Base-by-base conservation (phyloP, 2,329 filamentous ascomycete genomes). In the Gremmenia infestans region DNA sequence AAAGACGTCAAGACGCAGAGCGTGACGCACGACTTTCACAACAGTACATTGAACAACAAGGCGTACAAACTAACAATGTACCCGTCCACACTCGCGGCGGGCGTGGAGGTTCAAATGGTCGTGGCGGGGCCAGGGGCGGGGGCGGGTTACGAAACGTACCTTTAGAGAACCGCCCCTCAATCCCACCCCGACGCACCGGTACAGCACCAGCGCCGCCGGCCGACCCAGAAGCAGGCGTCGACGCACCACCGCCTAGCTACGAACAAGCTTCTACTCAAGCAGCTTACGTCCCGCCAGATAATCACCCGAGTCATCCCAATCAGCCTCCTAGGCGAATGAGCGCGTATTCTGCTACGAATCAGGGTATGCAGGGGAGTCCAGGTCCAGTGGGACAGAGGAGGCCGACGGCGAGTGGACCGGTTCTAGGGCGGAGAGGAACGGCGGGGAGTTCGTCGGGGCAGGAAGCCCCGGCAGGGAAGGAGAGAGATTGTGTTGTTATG, bases 11-110 rank as follows among this genome's bases (percentile, higher is more conserved):
- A n/a, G 86, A 91, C 69, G 84, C 83, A 53, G 75, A 83, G 23
- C 23, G 23, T 25, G 23, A 25, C 6, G 23, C 23, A 25, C 23
- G 23, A 55, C 76, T 89, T 1, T 88, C 85, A 0, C 85, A 88
- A 66, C 83, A 85, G 59, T 88, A 80, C 62, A 88, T 91, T 55
- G 82, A 87, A 63, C 83, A 84, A 60, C 82, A 86, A 67, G 80
- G 75, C 72, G 74, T 5, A 70, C 73, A 62, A 19, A 68, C 65
- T n/a, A 61, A 65, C 28, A 66, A 68, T n/a, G 59, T 67, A 11
- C 63, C 67, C 7, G 63, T 65, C 19, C 52, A 46, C 7, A 60
- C 61, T 42, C 63, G 65, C 54, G 64, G 55, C 59, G 70, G 63
- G 60, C 63, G 56, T 66, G 65, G 35, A 35, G 43, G n/a, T 19